Evolutionary conservation across 2,329 filamentous ascomycete genomes (phyloP).

Genomic region (Elsinoe necatrix): DNA sequence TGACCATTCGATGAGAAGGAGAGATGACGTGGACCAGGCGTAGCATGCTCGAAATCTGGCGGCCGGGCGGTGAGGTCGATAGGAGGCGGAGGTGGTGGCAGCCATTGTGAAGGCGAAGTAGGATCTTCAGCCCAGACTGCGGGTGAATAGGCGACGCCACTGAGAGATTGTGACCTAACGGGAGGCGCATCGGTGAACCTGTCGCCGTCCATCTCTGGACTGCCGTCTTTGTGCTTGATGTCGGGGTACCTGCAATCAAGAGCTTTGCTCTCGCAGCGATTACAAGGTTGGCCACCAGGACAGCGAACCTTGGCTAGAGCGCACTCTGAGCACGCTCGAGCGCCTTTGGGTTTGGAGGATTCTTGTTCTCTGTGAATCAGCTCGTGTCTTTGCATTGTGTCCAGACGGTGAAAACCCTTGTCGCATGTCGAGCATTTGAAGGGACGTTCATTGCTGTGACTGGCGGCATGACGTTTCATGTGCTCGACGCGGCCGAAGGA

Average conservation of each 20-base stretch:
- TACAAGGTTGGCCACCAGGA: constrained; percentile 25
- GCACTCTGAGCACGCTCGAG: constrained; percentile 25
- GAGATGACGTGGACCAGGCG: constrained; percentile 3
- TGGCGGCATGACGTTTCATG: constrained; percentile 23
- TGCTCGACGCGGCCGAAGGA: constrained; percentile 24
- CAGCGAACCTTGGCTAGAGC: constrained; percentile 26
- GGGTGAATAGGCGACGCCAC: constrained; percentile 9
- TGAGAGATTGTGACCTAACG: constrained; percentile 7
- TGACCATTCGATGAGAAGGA: constrained; percentile 13
- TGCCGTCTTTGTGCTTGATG: constrained; percentile 11
- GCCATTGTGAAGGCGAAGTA: constrained; percentile 14
- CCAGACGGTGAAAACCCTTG: constrained; percentile 24
- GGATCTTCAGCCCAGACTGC: constrained; percentile 13
- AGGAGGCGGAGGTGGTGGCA: constrained; percentile 11
- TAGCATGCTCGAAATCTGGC: constrained; percentile 2
- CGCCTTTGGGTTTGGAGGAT: constrained; percentile 20
- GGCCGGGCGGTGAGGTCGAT: constrained; percentile 2
- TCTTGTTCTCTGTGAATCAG: constrained; percentile 21
- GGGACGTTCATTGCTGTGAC: constrained; percentile 21
- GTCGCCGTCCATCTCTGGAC: constrained; percentile 9
- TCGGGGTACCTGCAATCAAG: constrained; percentile 24
- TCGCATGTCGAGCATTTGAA: constrained; percentile 22
- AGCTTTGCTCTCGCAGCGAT: constrained; percentile 22
- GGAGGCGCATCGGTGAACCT: background rate
- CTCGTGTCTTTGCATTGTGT: constrained; percentile 25